Evolutionary conservation across 2,329 filamentous ascomycete species (phyloP).

Genomic region (Trichophyton mentagrophytes): DNA sequence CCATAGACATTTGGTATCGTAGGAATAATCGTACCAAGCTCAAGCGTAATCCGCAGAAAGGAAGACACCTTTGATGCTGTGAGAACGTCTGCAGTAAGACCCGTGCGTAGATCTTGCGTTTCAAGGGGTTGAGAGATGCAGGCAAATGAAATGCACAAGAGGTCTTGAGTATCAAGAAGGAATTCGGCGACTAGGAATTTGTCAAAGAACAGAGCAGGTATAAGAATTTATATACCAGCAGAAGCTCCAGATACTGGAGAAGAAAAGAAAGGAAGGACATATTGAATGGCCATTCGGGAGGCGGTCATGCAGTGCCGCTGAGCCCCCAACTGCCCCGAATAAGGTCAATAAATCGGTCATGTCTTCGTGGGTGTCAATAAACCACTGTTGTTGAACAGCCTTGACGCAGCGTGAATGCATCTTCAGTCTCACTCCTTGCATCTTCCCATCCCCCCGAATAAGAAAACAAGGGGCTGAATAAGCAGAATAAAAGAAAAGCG

Average conservation of each 20-base stretch:
- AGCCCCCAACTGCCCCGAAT: neutral
- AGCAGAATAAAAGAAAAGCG: neutral
- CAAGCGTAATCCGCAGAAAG: neutral
- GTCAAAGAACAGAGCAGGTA: neutral
- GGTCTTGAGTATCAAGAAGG: neutral
- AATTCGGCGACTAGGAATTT: neutral
- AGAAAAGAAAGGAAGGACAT: neutral
- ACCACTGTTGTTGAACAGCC: neutral
- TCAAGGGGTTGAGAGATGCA: neutral
- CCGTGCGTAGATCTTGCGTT: neutral
- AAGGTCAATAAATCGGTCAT: neutral
- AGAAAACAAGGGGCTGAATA: slow-evolving; percentile 5
- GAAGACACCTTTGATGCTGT: neutral
- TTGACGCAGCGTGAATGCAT: slow-evolving; percentile 9
- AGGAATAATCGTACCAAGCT: neutral
- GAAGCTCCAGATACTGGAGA: neutral
- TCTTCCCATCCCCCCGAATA: slow-evolving; percentile 6
- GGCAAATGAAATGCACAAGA: neutral
- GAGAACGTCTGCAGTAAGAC: neutral
- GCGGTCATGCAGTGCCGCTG: neutral
- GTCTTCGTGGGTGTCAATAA: neutral
- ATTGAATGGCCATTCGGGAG: neutral
- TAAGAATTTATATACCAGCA: neutral
- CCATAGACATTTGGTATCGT: neutral
- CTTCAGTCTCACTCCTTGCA: slow-evolving; percentile 5